A percentile compares a stretch with the other conserved stretches of the same genome.
phyloP scores from a whole-genome alignment of 495 filamentous ascomycete species.

The Penicillium coffeae region DNA sequence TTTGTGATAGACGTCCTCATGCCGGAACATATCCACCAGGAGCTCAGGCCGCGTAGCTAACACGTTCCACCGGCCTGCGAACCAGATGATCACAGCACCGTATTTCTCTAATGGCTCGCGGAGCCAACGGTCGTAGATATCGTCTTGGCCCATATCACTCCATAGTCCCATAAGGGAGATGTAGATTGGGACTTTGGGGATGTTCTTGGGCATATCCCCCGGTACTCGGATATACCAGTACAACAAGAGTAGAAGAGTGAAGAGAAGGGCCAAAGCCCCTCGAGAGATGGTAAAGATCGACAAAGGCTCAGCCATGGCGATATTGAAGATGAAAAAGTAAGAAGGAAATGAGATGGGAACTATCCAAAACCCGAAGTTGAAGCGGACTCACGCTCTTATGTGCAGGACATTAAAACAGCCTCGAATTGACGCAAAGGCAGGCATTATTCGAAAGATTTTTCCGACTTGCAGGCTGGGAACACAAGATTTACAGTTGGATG shows the following conservation, averaged over 20 bases:
- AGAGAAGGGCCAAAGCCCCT: constrained; percentile 2
- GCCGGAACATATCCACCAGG: constrained; percentile 43
- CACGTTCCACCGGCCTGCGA: constrained; percentile 40
- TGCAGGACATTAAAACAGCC: too few species aligned
- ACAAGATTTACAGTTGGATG: not conserved
- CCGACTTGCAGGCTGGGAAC: not conserved
- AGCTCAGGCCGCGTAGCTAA: constrained; percentile 33
- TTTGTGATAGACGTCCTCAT: constrained; percentile 43
- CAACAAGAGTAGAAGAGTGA: constrained; percentile 10
- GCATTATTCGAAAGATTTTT: not conserved
- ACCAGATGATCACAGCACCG: constrained; percentile 46
- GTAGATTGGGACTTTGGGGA: constrained; percentile 31
- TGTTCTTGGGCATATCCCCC: constrained; percentile 20
- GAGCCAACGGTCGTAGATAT: constrained; percentile 30
- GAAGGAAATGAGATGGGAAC: not conserved
- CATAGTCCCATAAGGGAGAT: constrained; percentile 32
- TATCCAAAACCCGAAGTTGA: too few species aligned
- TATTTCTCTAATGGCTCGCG: constrained; percentile 25
- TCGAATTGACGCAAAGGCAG: too few species aligned
- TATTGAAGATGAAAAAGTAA: not conserved
- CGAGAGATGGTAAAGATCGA: constrained; percentile 2
- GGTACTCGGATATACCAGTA: constrained; percentile 25
- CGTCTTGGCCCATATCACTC: constrained; percentile 31
- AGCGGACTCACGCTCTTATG: too few species aligned
- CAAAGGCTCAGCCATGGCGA: constrained; percentile 7